Conservation (phyloP, 2,329 filamentous ascomycete species). For the Botrytis porri region DNA sequence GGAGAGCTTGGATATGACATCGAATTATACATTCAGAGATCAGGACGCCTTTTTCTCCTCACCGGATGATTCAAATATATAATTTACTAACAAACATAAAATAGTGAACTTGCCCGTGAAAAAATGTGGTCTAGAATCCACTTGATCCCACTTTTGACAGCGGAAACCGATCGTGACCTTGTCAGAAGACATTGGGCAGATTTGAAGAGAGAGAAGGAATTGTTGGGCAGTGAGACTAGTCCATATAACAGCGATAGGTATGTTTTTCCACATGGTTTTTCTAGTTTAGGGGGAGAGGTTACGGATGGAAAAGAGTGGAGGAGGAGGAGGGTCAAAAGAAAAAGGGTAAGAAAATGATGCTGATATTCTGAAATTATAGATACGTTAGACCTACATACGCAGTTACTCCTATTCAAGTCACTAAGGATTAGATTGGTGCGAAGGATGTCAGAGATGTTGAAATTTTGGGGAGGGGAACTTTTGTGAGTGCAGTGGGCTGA, state of each 20-base stretch:
- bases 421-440: slow-evolving; percentile 26
- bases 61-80: neutral
- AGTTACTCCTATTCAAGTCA: slow-evolving; percentile 54
- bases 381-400: slow-evolving; percentile 80
- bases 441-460: neutral
- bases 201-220: slow-evolving; percentile 83
- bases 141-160: slow-evolving; percentile 88
- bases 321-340: neutral
- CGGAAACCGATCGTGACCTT: slow-evolving; percentile 94
- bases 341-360: slow-evolving; percentile 13
- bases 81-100: slow-evolving; percentile 18
- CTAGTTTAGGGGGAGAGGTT: too few relatives aligned
- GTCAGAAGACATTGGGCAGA: slow-evolving; percentile 84
- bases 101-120: slow-evolving; percentile 87
- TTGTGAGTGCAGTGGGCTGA: neutral
- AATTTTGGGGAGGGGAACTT: neutral
- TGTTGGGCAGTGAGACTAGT: slow-evolving; percentile 78
- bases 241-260: slow-evolving; percentile 89
- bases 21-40: too few relatives aligned
- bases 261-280: too few relatives aligned
- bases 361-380: slow-evolving; percentile 43
- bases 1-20: neutral
- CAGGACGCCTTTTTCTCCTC: neutral
- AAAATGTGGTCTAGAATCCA: slow-evolving; percentile 99
- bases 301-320: neutral